Base-by-base conservation (phyloP, 2,329 filamentous ascomycete species). In the Fusarium falciforme region DNA sequence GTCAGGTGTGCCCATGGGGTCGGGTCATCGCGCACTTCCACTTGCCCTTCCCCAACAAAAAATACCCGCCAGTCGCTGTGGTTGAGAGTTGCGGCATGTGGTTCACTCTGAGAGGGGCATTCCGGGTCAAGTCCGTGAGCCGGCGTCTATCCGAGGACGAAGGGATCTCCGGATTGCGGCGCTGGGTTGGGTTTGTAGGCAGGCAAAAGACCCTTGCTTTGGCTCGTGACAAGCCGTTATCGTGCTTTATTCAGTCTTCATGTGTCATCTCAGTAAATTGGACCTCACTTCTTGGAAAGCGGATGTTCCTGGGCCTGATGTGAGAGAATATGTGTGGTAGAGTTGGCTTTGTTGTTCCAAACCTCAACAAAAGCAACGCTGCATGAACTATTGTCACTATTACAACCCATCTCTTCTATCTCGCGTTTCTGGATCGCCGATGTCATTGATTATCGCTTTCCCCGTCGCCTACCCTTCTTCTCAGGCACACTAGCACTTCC, bases 401-500 rank as follows among this genome's bases (percentile, higher is more conserved):
- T 36, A 11, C 33, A 52, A 10, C 22, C 42, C n/a, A 57, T 38
- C 12, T 58, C 25, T 20, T 44, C 27, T 17, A 36, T n/a, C 33
- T 33, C 27, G 31, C 17, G 17, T n/a, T 17, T 58, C 8, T 22
- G 5, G 22, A n/a, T 20, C 44, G 10, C 35, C 35, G 20, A 47
- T 47, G 42, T 47, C 44, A n/a, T 27, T 17, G 27, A 54, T 67
- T 42, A 73, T 52, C 73, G 69, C 78, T 82, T 89, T 62, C 85
- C 86, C 78, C 87, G 88, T 33, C 88, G 85, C 79, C 88, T 89
- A 20, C 84, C 85, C 78, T 88, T 90, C 76, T 85, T 85, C 79
- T 90, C 91, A 2, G 91, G 89, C 47, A 94, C 86, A 71, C 88
- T 90, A n/a, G 92, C 87, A 62, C 89, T 93, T 0, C 93, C 93